Evolutionary conservation across 2,329 filamentous ascomycete species (phyloP).

Genomic region (Neofusicoccum umdonicola): DNA sequence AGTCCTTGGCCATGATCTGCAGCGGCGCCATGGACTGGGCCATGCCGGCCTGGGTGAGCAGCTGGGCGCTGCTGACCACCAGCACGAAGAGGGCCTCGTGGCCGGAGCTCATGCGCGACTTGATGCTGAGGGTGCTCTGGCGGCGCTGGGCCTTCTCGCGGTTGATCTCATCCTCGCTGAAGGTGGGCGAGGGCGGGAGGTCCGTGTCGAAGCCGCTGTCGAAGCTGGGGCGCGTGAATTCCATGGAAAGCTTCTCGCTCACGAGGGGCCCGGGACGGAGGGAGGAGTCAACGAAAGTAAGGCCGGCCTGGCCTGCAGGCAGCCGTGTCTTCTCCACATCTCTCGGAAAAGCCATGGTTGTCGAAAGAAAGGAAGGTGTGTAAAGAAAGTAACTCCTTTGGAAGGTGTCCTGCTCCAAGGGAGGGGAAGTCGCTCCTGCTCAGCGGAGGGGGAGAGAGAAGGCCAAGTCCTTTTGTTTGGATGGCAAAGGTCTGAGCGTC

Average conservation of each 20-base stretch:
- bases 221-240: too few relatives aligned
- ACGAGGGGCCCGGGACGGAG: background rate
- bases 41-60: conserved; percentile 46
- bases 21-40: conserved; percentile 39
- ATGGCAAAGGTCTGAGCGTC: too few relatives aligned
- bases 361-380: background rate
- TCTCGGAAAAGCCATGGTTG: background rate
- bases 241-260: background rate
- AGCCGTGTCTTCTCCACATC: background rate
- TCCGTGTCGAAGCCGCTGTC: background rate
- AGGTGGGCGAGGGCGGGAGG: background rate
- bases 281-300: background rate
- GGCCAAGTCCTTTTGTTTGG: too few relatives aligned
- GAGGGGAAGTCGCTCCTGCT: background rate
- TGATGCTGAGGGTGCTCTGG: too few relatives aligned
- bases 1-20: conserved; percentile 42
- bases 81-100: conserved; percentile 21
- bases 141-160: background rate
- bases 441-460: too few relatives aligned
- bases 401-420: background rate
- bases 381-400: background rate
- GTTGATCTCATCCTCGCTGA: background rate
- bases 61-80: conserved; percentile 19
- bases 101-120: background rate
- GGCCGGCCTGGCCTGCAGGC: background rate